Evolutionary conservation across 805 yeast genomes (phyloP).

Genomic region (Teunomyces atbi): DNA sequence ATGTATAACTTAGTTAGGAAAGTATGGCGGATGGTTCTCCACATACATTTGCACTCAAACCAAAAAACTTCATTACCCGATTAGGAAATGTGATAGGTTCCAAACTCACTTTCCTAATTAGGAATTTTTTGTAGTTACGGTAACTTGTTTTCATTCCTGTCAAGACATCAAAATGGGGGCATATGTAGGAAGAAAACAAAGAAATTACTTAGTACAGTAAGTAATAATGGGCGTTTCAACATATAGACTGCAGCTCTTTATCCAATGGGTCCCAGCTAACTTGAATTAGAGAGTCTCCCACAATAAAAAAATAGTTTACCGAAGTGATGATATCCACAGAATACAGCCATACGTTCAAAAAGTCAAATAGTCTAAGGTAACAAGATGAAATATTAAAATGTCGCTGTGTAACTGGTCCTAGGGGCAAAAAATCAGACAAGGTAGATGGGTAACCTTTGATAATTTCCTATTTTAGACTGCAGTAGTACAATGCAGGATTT

Average conservation of each 20-base stretch:
- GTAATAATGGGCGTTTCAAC: neutral
- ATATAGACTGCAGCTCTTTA: neutral
- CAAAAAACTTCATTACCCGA: slow-evolving; percentile 16
- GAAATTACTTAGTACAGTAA: neutral
- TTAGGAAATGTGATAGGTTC: slow-evolving; percentile 20
- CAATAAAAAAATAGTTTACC: too few relatives aligned
- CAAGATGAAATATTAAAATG: neutral
- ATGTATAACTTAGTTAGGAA: slow-evolving; percentile 7
- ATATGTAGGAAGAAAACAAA: neutral
- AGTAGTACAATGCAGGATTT: neutral
- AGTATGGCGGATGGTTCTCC: slow-evolving; percentile 4
- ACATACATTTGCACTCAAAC: slow-evolving; percentile 1
- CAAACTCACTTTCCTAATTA: slow-evolving; percentile 14
- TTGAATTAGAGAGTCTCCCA: too few relatives aligned
- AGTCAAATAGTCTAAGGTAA: neutral
- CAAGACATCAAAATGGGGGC: neutral
- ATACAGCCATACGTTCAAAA: too few relatives aligned
- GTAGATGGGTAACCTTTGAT: neutral
- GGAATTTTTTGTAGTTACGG: slow-evolving; percentile 13
- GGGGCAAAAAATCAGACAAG: neutral
- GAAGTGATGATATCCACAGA: too few relatives aligned
- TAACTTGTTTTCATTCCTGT: neutral
- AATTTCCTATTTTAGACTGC: neutral
- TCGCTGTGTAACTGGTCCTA: neutral
- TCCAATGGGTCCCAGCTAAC: too few relatives aligned